Evolutionary conservation across 2,329 filamentous ascomycete genomes (phyloP).

Genomic region (Pseudogymnoascus sp.): DNA sequence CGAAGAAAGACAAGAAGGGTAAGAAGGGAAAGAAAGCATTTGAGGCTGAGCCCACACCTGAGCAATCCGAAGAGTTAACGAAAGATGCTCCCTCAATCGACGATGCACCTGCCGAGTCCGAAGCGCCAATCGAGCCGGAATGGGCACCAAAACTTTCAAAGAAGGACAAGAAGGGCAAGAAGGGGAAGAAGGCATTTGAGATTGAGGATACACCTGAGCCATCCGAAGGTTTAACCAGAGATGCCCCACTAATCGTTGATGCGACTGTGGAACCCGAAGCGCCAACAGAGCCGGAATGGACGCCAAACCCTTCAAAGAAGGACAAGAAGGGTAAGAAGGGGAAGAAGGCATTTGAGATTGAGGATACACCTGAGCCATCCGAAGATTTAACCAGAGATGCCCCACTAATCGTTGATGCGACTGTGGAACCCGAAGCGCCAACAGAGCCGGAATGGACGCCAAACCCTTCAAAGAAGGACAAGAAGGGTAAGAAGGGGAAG

Average conservation of each 20-base stretch:
- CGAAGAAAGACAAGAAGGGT: slow-evolving; percentile 29
- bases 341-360: neutral
- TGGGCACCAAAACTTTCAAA: slow-evolving; percentile 2
- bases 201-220: neutral
- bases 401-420: neutral
- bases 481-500: slow-evolving; percentile 27
- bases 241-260: neutral
- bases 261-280: neutral
- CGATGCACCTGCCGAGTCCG: neutral
- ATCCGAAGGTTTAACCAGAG: neutral
- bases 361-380: neutral
- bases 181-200: slow-evolving; percentile 8
- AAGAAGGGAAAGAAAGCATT: slow-evolving; percentile 13
- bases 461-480: slow-evolving; percentile 12
- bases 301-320: slow-evolving; percentile 9
- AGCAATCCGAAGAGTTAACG: neutral
- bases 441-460: neutral
- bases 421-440: neutral
- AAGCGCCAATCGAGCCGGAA: neutral
- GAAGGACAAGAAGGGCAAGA: slow-evolving; percentile 27
- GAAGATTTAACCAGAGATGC: neutral
- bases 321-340: slow-evolving; percentile 27
- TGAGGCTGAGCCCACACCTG: neutral
- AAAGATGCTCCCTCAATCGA: slow-evolving; percentile 4
- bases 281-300: neutral